Conservation (phyloP, 768 basidiomycete species). For the Amanita jacksonii region DNA sequence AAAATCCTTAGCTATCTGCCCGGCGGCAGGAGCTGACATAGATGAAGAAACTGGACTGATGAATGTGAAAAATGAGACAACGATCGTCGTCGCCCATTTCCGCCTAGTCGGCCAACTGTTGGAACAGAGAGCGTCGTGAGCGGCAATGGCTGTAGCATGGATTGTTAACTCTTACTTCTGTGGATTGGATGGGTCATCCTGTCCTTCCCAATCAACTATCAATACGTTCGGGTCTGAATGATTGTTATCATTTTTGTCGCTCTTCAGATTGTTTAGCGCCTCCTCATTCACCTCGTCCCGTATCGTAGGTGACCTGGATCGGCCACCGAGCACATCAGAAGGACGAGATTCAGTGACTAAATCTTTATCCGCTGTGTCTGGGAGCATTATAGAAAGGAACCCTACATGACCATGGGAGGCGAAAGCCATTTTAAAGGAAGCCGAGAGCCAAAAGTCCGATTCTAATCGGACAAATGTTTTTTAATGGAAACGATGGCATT, state of each 20-base stretch:
- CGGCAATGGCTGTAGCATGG: not conserved
- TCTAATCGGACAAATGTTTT: too few relatives aligned
- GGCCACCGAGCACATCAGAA: too few relatives aligned
- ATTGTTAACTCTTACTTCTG: slow-evolving; percentile 36
- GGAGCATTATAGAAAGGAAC: too few relatives aligned
- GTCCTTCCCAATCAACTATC: slow-evolving; percentile 57
- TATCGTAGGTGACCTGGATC: too few relatives aligned
- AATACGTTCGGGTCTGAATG: slow-evolving; percentile 14
- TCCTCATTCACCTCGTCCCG: too few relatives aligned
- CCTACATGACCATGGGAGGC: too few relatives aligned
- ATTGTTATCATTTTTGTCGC: not conserved
- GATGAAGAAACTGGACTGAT: slow-evolving; percentile 63
- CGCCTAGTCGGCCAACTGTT: slow-evolving; percentile 43
- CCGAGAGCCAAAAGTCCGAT: too few relatives aligned
- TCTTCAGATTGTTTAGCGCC: too few relatives aligned
- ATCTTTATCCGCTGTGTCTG: too few relatives aligned
- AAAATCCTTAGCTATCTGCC: slow-evolving; percentile 42
- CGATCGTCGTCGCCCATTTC: slow-evolving; percentile 59
- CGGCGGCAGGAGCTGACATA: slow-evolving; percentile 60
- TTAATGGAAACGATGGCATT: too few relatives aligned
- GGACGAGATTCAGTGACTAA: too few relatives aligned
- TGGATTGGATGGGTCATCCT: slow-evolving; percentile 48
- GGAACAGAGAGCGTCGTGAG: not conserved
- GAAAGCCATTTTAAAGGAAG: too few relatives aligned
- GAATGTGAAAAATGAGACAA: slow-evolving; percentile 61